Percentiles rank a stretch among this genome's conserved stretches.
phyloP scores from a whole-genome alignment of 2,329 filamentous ascomycete species.

The Geosmithia flava region DNA sequence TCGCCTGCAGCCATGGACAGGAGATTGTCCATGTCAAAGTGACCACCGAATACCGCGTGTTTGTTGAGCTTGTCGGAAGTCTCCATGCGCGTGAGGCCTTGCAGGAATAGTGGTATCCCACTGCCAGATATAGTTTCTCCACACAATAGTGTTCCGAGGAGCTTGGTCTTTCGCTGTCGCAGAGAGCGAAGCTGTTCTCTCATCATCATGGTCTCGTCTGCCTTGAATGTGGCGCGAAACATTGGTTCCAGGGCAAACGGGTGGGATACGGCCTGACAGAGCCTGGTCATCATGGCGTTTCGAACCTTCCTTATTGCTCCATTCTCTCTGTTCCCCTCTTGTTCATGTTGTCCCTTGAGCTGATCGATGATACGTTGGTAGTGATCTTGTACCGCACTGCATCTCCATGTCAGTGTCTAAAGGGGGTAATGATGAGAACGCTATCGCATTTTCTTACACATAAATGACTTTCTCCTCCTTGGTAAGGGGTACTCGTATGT shows the following conservation, averaged over 20 bases:
- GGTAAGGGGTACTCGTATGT: constrained; percentile 12
- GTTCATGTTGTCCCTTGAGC: no score
- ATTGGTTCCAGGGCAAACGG: constrained; percentile 13
- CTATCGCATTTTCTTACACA: constrained; percentile 11
- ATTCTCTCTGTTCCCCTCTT: background rate
- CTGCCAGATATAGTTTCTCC: no score
- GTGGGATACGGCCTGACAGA: constrained; percentile 13
- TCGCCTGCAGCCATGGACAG: constrained; percentile 8
- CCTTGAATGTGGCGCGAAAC: constrained; percentile 3
- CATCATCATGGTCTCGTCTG: background rate
- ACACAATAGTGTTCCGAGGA: background rate
- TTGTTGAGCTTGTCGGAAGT: constrained; percentile 3
- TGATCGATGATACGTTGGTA: no score
- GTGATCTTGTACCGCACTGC: no score
- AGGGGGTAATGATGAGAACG: no score
- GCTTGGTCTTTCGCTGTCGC: background rate
- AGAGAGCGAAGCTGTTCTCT: background rate
- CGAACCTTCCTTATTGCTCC: background rate
- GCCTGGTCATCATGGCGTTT: background rate
- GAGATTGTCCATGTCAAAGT: constrained; percentile 7
- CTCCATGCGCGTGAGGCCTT: no score
- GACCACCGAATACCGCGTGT: constrained; percentile 7
- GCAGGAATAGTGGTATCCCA: no score
- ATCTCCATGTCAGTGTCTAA: no score
- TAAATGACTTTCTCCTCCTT: constrained; percentile 12